Percentiles rank a stretch among this genome's conserved stretches.
Evolutionary conservation across 495 filamentous ascomycete species (phyloP).

Genomic region (Apodospora peruviana): DNA sequence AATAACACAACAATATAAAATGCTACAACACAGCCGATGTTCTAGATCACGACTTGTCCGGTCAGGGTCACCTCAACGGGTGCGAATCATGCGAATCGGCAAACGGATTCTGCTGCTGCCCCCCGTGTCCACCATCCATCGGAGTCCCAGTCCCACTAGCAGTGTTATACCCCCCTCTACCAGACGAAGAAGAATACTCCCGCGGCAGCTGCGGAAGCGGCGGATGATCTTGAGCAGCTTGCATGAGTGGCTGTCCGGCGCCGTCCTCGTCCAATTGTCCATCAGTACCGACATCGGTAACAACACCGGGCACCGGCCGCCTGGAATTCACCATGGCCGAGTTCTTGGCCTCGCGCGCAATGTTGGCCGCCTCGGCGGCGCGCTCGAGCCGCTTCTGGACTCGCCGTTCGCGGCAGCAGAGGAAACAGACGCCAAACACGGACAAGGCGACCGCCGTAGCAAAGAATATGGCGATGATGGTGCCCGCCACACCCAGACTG

Average conservation of each 20-base stretch:
- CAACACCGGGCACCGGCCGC: constrained; percentile 5
- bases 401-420: constrained; percentile 34
- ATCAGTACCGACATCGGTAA: constrained; percentile 75
- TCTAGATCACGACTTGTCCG: too few relatives aligned
- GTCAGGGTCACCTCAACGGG: constrained; percentile 5
- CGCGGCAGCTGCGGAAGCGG: constrained; percentile 7
- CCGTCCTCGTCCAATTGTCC: too few relatives aligned
- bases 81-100: constrained; percentile 9
- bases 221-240: constrained; percentile 1
- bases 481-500: constrained; percentile 26
- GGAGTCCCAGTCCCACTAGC: background rate
- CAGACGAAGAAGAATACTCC: too few relatives aligned
- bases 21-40: too few relatives aligned
- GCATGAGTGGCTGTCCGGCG: constrained; percentile 28
- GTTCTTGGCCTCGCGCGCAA: constrained; percentile 28
- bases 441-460: constrained; percentile 21
- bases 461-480: constrained; percentile 40
- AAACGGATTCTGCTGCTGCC: constrained; percentile 18
- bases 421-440: constrained; percentile 30
- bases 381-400: constrained; percentile 25
- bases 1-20: too few relatives aligned
- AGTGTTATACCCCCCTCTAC: too few relatives aligned
- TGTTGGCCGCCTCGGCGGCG: constrained; percentile 28
- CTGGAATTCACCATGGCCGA: constrained; percentile 19
- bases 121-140: background rate